Percentiles rank a stretch among this genome's conserved stretches.
Conservation (phyloP, 2,329 filamentous ascomycete genomes). For the Aspergillus jensenii region DNA sequence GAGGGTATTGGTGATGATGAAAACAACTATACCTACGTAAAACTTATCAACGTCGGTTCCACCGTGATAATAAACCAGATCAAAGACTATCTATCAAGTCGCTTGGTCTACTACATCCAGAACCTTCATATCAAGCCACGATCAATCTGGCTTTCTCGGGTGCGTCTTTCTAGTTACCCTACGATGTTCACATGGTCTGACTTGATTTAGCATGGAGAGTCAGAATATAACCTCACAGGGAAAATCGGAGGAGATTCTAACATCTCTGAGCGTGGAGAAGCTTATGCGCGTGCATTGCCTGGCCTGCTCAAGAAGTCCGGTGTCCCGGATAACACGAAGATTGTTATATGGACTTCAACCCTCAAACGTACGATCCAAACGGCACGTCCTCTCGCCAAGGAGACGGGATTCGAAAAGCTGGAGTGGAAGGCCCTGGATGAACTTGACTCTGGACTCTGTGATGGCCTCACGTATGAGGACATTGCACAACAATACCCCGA, state of each 20-base stretch:
- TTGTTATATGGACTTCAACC: slow-evolving; percentile 75
- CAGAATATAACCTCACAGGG: slow-evolving; percentile 83
- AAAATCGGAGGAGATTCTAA: slow-evolving; percentile 91
- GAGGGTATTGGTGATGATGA: slow-evolving; percentile 90
- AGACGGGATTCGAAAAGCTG: slow-evolving; percentile 77
- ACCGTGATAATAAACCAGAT: slow-evolving; percentile 98
- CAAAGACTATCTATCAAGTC: slow-evolving; percentile 92
- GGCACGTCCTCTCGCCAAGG: slow-evolving; percentile 72
- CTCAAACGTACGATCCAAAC: slow-evolving; percentile 87
- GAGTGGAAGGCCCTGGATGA: slow-evolving; percentile 99
- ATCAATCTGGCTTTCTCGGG: slow-evolving; percentile 92
- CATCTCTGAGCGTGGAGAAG: slow-evolving; percentile 80
- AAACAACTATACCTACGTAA: slow-evolving; percentile 86
- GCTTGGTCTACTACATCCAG: slow-evolving; percentile 97
- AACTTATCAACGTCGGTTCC: slow-evolving; percentile 93
- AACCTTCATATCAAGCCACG: slow-evolving; percentile 96
- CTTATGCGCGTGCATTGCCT: slow-evolving; percentile 82
- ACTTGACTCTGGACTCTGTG: slow-evolving; percentile 93
- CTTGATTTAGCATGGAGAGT: slow-evolving; percentile 77
- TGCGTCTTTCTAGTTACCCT: slow-evolving; percentile 48
- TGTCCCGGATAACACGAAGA: slow-evolving; percentile 63
- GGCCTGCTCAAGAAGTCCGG: slow-evolving; percentile 82
- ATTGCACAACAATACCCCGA: slow-evolving; percentile 90
- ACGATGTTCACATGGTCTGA: slow-evolving; percentile 13
- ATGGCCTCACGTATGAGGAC: slow-evolving; percentile 92